phyloP scores from a whole-genome alignment of 2,329 filamentous ascomycete genomes.

The Fusarium sp. region DNA sequence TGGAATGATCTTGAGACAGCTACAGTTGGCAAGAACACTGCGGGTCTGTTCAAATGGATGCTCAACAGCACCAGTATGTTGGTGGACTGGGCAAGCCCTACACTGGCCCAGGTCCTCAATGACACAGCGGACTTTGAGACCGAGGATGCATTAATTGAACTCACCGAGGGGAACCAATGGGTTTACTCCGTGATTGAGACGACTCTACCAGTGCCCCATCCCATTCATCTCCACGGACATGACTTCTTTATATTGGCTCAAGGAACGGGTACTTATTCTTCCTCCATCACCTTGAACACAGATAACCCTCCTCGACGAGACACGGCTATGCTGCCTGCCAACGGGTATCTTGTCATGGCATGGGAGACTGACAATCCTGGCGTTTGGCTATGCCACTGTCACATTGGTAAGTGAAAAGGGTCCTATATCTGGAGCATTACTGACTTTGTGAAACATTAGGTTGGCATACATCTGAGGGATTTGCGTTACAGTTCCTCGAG shows the following conservation, averaged over 20 bases:
- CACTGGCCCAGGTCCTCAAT: conserved; percentile 1
- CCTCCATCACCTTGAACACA: conserved; percentile 5
- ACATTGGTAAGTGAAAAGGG: conserved; percentile 44
- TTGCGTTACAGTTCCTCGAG: conserved; percentile 4
- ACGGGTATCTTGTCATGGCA: conserved; percentile 58
- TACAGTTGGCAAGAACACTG: not conserved
- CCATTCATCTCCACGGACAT: conserved; percentile 50
- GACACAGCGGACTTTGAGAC: not conserved
- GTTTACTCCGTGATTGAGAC: conserved; percentile 44
- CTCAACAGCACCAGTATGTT: conserved; percentile 13
- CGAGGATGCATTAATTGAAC: conserved; percentile 38
- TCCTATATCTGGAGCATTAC: not conserved
- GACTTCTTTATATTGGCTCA: conserved; percentile 44
- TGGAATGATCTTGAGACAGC: conserved; percentile 24
- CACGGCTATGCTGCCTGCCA: conserved; percentile 55
- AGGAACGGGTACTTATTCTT: conserved; percentile 22
- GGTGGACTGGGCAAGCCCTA: conserved; percentile 7
- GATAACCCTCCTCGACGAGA: conserved; percentile 61
- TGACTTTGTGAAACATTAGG: not conserved
- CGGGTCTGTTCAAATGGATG: conserved; percentile 9
- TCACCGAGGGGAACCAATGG: conserved; percentile 40
- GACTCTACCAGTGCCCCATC: conserved; percentile 39
- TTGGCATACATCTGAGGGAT: conserved; percentile 6
- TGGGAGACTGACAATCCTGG: conserved; percentile 60
- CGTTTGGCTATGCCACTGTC: conserved; percentile 59